Conservation (phyloP, 2,329 filamentous ascomycete genomes). For the Dryadomyces quercivorus region DNA sequence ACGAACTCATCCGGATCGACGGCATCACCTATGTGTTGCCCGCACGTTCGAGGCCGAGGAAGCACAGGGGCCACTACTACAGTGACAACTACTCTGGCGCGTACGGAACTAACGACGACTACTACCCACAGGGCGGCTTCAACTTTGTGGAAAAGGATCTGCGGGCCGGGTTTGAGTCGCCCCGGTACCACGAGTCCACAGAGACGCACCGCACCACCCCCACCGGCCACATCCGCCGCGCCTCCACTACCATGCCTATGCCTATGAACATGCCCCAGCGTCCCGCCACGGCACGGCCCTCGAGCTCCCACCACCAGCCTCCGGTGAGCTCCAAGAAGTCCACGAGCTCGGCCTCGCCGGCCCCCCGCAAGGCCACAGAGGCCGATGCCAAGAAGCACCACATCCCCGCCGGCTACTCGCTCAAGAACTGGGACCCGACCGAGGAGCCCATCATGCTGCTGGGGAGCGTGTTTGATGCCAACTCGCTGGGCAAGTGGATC, state of each 20-base stretch:
- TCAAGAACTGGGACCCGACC: slow-evolving; percentile 96
- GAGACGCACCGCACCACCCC: slow-evolving; percentile 21
- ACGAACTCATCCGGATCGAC: slow-evolving; percentile 43
- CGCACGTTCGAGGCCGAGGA: slow-evolving; percentile 35
- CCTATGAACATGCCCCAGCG: slow-evolving; percentile 33
- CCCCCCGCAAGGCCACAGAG: slow-evolving; percentile 38
- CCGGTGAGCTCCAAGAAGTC: slow-evolving; percentile 7
- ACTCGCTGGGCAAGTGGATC: slow-evolving; percentile 97
- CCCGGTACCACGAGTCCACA: slow-evolving; percentile 22
- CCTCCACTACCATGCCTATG: slow-evolving; percentile 14
- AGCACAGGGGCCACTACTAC: slow-evolving; percentile 23
- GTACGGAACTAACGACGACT: slow-evolving; percentile 46
- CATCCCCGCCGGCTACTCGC: slow-evolving; percentile 82
- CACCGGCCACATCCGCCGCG: slow-evolving; percentile 24
- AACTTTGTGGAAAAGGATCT: slow-evolving; percentile 21
- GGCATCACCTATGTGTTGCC: slow-evolving; percentile 41
- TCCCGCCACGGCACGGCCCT: slow-evolving; percentile 38
- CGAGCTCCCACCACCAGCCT: slow-evolving; percentile 28
- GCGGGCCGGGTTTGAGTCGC: slow-evolving; percentile 27
- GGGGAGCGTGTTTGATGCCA: slow-evolving; percentile 92
- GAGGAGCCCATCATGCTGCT: slow-evolving; percentile 90
- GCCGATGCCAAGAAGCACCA: slow-evolving; percentile 50
- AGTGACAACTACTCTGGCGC: slow-evolving; percentile 31
- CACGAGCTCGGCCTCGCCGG: slow-evolving; percentile 18
- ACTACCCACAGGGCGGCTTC: slow-evolving; percentile 38